phyloP scores from a whole-genome alignment of 768 basidiomycete genomes.

The Termitomyces sp. region DNA sequence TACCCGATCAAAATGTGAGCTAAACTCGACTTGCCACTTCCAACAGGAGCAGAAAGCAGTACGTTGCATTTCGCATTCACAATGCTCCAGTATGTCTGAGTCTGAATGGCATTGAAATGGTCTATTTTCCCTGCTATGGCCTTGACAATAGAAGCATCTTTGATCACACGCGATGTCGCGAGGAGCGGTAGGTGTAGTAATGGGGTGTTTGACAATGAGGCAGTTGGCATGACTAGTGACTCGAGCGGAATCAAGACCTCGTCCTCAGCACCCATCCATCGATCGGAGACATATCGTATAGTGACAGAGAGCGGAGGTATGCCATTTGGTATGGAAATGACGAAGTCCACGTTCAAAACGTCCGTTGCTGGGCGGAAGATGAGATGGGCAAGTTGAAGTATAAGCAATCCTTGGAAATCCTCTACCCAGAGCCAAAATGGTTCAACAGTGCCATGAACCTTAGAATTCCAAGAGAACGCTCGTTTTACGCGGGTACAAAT shows the following conservation, averaged over 20 bases:
- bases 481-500: conserved; percentile 60
- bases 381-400: conserved; percentile 76
- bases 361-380: conserved; percentile 64
- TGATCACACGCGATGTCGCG: conserved; percentile 41
- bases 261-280: conserved; percentile 91
- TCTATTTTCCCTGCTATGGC: conserved; percentile 41
- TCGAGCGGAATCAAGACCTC: conserved; percentile 60
- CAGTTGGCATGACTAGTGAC: conserved; percentile 68
- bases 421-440: conserved; percentile 98
- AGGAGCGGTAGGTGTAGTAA: conserved; percentile 76
- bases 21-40: conserved; percentile 76
- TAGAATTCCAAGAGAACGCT: conserved; percentile 76
- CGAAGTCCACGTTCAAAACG: conserved; percentile 63
- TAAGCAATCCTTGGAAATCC: conserved; percentile 73
- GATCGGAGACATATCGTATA: conserved; percentile 80
- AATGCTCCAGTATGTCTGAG: conserved; percentile 82
- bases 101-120: conserved; percentile 82
- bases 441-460: conserved; percentile 69
- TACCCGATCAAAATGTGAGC: conserved; percentile 72
- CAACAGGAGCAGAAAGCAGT: conserved; percentile 73
- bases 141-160: conserved; percentile 39
- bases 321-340: conserved; percentile 65
- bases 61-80: conserved; percentile 62
- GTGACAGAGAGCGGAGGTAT: conserved; percentile 60
- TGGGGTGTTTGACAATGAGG: conserved; percentile 51